A percentile compares a stretch with the other conserved stretches of the same genome.
phyloP scores from a whole-genome alignment of 257 asterid genomes.

The Prunella vulgaris region DNA sequence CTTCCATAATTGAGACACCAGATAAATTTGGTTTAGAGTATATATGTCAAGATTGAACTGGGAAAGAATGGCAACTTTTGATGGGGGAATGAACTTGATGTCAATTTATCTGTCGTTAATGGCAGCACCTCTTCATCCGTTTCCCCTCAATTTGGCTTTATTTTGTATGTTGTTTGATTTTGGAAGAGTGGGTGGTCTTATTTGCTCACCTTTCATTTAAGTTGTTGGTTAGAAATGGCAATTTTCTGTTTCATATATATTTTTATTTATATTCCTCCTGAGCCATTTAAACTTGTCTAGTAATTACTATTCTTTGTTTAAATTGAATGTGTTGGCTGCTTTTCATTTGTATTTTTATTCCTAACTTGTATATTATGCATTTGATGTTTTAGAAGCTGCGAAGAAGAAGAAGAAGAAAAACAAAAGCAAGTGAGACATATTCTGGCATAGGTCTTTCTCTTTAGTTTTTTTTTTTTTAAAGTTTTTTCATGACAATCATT shows the following conservation, averaged over 20 bases:
- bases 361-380: slow-evolving; percentile 13
- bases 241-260: neutral
- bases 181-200: neutral
- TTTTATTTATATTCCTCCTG: neutral
- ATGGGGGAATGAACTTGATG: neutral
- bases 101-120: neutral
- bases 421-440: slow-evolving; percentile 75
- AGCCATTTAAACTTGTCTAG: neutral
- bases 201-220: neutral
- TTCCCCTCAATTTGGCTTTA: neutral
- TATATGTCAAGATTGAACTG: neutral
- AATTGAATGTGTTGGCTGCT: neutral
- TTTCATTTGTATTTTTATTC: slow-evolving; percentile 5
- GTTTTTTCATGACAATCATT: neutral
- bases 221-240: neutral
- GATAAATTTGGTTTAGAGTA: neutral
- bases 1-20: neutral
- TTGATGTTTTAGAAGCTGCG: slow-evolving; percentile 60
- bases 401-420: slow-evolving; percentile 95
- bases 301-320: neutral
- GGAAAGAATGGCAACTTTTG: neutral
- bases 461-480: neutral
- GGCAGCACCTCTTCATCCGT: neutral
- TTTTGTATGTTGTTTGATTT: slow-evolving; percentile 1
- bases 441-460: slow-evolving; percentile 7